phyloP scores from a whole-genome alignment of 177 flowering plant species.

The Vitis hybrid region DNA sequence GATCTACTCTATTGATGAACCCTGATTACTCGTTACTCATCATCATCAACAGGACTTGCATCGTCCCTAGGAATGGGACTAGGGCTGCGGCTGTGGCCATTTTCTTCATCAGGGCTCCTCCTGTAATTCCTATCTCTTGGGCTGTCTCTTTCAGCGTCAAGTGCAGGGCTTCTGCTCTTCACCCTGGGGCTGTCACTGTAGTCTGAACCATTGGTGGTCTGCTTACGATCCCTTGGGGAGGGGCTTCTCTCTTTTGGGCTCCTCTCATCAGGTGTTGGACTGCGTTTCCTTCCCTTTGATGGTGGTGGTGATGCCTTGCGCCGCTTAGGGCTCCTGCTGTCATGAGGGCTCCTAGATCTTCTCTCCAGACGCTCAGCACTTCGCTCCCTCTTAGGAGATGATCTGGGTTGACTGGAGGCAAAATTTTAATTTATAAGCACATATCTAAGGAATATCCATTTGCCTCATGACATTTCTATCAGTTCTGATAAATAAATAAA shows the following conservation, averaged over 20 bases:
- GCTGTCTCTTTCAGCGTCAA: slow-evolving; percentile 17
- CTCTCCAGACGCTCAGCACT: slow-evolving; percentile 43
- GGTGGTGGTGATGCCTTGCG: slow-evolving; percentile 28
- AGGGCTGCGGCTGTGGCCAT: slow-evolving; percentile 38
- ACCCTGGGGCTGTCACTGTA: slow-evolving; percentile 34
- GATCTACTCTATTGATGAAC: slow-evolving; percentile 14
- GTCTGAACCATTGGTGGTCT: slow-evolving; percentile 30
- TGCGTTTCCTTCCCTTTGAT: slow-evolving; percentile 36
- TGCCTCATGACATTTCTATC: too few relatives aligned
- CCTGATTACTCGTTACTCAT: slow-evolving; percentile 5
- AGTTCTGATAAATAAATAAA: too few relatives aligned
- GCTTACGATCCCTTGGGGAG: slow-evolving; percentile 26
- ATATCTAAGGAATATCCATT: too few relatives aligned
- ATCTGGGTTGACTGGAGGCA: slow-evolving; percentile 57
- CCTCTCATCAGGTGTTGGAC: slow-evolving; percentile 36
- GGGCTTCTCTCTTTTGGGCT: slow-evolving; percentile 33
- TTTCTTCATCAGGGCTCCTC: slow-evolving; percentile 33
- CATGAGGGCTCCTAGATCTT: slow-evolving; percentile 52
- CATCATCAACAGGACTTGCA: slow-evolving; percentile 28
- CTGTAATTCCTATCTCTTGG: slow-evolving; percentile 11
- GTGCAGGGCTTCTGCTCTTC: slow-evolving; percentile 33
- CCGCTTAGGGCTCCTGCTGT: slow-evolving; percentile 53
- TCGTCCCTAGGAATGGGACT: slow-evolving; percentile 31
- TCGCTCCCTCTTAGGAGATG: slow-evolving; percentile 59
- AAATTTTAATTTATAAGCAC: not conserved